A percentile compares a stretch with the other conserved stretches of the same genome.
Evolutionary conservation across 1,284 basidiomycete species (phyloP).

Genomic region (Ganoderma sp.): DNA sequence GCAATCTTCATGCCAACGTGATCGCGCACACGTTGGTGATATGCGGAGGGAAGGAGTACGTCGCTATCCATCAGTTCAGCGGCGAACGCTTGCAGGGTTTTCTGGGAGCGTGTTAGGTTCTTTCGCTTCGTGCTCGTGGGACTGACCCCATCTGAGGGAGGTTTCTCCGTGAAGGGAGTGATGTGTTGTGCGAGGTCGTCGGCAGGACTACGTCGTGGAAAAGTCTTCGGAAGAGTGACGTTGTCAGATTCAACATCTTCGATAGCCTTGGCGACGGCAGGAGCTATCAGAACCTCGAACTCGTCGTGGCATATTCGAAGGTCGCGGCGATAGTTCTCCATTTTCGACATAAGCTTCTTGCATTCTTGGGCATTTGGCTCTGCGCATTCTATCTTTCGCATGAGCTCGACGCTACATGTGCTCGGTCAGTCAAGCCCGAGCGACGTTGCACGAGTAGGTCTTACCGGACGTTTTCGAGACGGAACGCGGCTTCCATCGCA

Average conservation of each 20-base stretch:
- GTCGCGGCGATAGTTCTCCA: neutral
- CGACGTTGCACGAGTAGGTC: neutral
- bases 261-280: neutral
- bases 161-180: neutral
- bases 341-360: neutral
- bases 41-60: neutral
- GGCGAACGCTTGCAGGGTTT: neutral
- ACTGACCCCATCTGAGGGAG: neutral
- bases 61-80: neutral
- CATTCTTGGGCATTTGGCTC: neutral
- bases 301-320: neutral
- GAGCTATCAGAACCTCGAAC: neutral
- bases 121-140: neutral
- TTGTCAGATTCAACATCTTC: neutral
- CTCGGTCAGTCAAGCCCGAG: too few species aligned
- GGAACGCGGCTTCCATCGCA: neutral
- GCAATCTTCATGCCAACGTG: neutral
- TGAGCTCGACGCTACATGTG: too few species aligned
- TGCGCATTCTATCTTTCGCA: neutral
- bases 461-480: neutral
- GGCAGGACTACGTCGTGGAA: neutral
- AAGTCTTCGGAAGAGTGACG: neutral
- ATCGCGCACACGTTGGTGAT: neutral
- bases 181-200: neutral
- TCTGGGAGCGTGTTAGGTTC: neutral